Conservation (phyloP, 2,329 filamentous ascomycete species). For the Davidsoniella neocaledoniae region DNA sequence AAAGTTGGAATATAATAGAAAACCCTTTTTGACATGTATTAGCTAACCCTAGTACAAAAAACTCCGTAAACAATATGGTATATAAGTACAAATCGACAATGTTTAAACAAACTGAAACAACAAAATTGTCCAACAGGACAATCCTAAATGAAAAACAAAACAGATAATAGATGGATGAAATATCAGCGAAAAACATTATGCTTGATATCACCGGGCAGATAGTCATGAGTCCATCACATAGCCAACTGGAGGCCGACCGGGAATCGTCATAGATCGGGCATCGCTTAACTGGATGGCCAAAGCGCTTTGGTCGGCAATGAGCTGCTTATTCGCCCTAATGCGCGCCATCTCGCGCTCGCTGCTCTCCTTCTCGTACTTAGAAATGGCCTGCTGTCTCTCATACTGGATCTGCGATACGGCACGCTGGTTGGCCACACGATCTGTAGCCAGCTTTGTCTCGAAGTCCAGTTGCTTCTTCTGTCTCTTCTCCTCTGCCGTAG, state of each 20-base stretch:
- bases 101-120: too few species aligned
- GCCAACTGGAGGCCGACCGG: slow-evolving; percentile 33
- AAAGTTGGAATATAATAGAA: too few species aligned
- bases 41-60: too few species aligned
- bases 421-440: slow-evolving; percentile 31
- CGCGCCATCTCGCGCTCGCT: slow-evolving; percentile 29
- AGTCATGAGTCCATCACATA: slow-evolving; percentile 24
- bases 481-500: slow-evolving; percentile 27
- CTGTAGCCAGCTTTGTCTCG: slow-evolving; percentile 29
- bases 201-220: not conserved
- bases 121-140: not conserved
- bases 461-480: slow-evolving; percentile 31
- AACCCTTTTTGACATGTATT: too few species aligned
- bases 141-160: not conserved
- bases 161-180: not conserved
- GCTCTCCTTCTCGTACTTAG: slow-evolving; percentile 29
- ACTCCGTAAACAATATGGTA: too few species aligned
- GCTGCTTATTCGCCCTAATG: slow-evolving; percentile 33
- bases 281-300: slow-evolving; percentile 29
- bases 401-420: slow-evolving; percentile 31
- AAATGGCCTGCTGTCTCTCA: slow-evolving; percentile 32
- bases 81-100: too few species aligned
- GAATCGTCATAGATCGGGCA: slow-evolving; percentile 14
- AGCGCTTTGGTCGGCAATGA: slow-evolving; percentile 31
- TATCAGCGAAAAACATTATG: not conserved